These are phyloP conservation scores for Neurospora sp. DNA, from an alignment of 495 filamentous ascomycete genomes.

Conservation along the genomic window DNA sequence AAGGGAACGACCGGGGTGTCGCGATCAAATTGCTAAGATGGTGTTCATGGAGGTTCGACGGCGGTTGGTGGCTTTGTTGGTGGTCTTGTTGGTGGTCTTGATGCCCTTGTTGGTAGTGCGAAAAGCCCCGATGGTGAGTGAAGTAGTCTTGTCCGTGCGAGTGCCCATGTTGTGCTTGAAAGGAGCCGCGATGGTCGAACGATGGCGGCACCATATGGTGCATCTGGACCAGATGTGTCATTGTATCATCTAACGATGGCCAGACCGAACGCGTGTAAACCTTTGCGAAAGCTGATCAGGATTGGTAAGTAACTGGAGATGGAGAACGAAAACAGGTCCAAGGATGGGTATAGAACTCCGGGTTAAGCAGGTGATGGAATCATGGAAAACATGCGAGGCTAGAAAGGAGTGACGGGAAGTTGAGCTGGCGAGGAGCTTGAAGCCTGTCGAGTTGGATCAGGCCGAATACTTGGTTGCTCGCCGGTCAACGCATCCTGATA, in stretches of 20 bases:
- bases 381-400: background rate
- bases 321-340: background rate
- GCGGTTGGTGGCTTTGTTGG: conserved; percentile 2
- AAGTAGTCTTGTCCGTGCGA: conserved; percentile 21
- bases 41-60: conserved; percentile 10
- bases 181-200: conserved; percentile 24
- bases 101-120: conserved; percentile 8
- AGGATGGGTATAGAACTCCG: background rate
- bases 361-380: background rate
- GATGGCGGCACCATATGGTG: conserved; percentile 39
- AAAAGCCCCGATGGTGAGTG: conserved; percentile 16
- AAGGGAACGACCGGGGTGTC: conserved; percentile 28
- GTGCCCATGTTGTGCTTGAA: conserved; percentile 7
- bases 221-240: conserved; percentile 31
- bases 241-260: background rate
- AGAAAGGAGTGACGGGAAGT: background rate
- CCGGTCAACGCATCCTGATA: background rate
- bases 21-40: conserved; percentile 9
- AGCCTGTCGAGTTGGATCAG: background rate
- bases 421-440: background rate
- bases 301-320: background rate
- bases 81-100: background rate
- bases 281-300: background rate
- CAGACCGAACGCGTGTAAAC: background rate
- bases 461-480: background rate